Percentiles rank a stretch among this genome's conserved stretches.
These are phyloP conservation scores for Anthoceros angustus DNA, from an alignment of 225 moss, liverwort and hornwort genomes.

Conservation along the genomic window DNA sequence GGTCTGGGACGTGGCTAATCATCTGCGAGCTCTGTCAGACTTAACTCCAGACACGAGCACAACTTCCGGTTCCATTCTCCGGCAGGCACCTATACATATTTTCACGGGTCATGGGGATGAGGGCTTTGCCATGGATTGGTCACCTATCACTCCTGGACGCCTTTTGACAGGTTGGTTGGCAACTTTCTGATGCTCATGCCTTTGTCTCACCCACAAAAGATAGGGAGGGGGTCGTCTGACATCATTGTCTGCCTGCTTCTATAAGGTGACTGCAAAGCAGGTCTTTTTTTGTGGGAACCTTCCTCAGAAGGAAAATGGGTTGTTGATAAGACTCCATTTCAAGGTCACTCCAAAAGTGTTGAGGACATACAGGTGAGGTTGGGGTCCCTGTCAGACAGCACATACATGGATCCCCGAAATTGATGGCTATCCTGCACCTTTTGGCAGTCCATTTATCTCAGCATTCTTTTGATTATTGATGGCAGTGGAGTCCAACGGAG, in stretches of 20 bases:
- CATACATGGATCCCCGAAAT: background rate
- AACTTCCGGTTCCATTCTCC: constrained; percentile 24
- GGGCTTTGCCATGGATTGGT: constrained; percentile 94
- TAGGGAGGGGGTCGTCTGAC: background rate
- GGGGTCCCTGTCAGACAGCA: background rate
- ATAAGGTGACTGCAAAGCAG: constrained; percentile 77
- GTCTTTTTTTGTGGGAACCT: constrained; percentile 87
- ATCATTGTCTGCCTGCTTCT: background rate
- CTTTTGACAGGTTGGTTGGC: constrained; percentile 61
- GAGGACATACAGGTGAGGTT: constrained; percentile 76
- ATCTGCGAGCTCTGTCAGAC: constrained; percentile 56
- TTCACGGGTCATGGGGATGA: constrained; percentile 89
- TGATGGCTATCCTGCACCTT: background rate
- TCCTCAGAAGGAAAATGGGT: constrained; percentile 68
- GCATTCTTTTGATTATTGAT: background rate
- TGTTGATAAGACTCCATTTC: constrained; percentile 52
- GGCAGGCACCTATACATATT: constrained; percentile 71
- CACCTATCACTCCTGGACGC: constrained; percentile 65
- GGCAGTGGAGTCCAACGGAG: constrained; percentile 97
- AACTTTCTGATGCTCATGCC: background rate
- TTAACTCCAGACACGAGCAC: constrained; percentile 27
- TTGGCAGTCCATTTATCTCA: background rate
- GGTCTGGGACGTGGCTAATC: constrained; percentile 85
- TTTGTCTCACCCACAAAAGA: background rate
- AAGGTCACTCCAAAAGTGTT: constrained; percentile 65